phyloP scores from a whole-genome alignment of 2,329 filamentous ascomycete genomes.

The Diplocarpon rosae region DNA sequence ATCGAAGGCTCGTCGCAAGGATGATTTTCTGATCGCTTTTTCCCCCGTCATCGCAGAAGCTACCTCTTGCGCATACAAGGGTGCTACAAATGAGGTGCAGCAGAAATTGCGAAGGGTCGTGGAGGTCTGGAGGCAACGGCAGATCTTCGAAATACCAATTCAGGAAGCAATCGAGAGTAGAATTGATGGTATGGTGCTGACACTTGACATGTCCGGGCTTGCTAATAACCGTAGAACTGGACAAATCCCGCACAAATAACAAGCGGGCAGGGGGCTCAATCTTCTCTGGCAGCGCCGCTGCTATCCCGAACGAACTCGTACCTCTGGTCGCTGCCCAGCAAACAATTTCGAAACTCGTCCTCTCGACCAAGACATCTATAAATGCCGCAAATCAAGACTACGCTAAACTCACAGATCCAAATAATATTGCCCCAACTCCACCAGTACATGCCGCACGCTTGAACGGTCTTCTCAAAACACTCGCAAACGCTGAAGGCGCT shows the following conservation, averaged over 20 bases:
- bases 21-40: conserved; percentile 87
- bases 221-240: conserved; percentile 39
- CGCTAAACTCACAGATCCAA: conserved; percentile 67
- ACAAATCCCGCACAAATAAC: conserved; percentile 44
- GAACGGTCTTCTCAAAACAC: conserved; percentile 76
- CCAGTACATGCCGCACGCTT: conserved; percentile 88
- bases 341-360: conserved; percentile 59
- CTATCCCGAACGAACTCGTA: conserved; percentile 65
- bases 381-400: conserved; percentile 71
- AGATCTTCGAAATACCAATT: conserved; percentile 72
- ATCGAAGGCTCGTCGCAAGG: conserved; percentile 82
- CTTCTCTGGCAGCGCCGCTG: conserved; percentile 47
- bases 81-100: conserved; percentile 75
- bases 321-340: conserved; percentile 66
- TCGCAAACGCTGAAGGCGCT: conserved; percentile 80
- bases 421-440: conserved; percentile 58
- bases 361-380: conserved; percentile 55
- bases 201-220: neutral
- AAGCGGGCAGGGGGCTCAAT: conserved; percentile 56
- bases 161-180: conserved; percentile 71
- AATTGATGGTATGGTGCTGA: conserved; percentile 53
- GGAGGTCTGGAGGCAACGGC: conserved; percentile 83
- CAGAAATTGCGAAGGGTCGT: conserved; percentile 78
- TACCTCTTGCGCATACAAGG: conserved; percentile 82
- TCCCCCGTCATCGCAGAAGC: conserved; percentile 87